A percentile compares a stretch with the other conserved stretches of the same genome.
Evolutionary conservation across 352 stramenopile species (phyloP).

Genomic region (Globisporangium polare): DNA sequence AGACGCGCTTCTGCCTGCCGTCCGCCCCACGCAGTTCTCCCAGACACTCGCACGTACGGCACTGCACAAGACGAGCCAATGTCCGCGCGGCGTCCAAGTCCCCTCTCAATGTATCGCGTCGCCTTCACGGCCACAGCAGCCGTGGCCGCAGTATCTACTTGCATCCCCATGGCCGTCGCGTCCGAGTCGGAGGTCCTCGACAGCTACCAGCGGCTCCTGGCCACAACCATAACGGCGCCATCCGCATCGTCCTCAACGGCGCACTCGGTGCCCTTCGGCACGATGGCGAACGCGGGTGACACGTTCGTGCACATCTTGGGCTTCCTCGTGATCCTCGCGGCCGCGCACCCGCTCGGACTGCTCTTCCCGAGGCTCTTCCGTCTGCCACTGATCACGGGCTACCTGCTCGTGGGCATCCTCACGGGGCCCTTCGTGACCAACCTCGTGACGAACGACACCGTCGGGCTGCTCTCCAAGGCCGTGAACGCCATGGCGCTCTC

Average conservation of each 20-base stretch:
- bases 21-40: too few species aligned
- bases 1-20: too few species aligned
- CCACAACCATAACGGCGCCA: neutral
- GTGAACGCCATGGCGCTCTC: slow-evolving; percentile 62
- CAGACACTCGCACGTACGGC: too few species aligned
- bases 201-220: neutral
- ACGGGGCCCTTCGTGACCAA: slow-evolving; percentile 53
- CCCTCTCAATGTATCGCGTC: too few species aligned
- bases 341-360: slow-evolving; percentile 44
- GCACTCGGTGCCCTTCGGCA: neutral
- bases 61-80: too few species aligned
- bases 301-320: slow-evolving; percentile 42
- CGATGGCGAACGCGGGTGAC: slow-evolving; percentile 15
- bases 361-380: slow-evolving; percentile 56
- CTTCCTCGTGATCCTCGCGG: slow-evolving; percentile 54
- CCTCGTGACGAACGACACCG: slow-evolving; percentile 29
- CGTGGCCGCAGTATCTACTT: neutral
- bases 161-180: neutral
- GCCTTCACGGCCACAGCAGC: neutral
- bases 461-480: slow-evolving; percentile 42
- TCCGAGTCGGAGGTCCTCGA: neutral
- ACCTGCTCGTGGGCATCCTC: slow-evolving; percentile 54
- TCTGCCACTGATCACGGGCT: slow-evolving; percentile 63
- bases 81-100: too few species aligned
- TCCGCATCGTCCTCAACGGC: neutral